Percentiles rank a stretch among this genome's conserved stretches.
phyloP scores from a whole-genome alignment of 2,329 filamentous ascomycete genomes.

The Colletotrichum tamarilloi region DNA sequence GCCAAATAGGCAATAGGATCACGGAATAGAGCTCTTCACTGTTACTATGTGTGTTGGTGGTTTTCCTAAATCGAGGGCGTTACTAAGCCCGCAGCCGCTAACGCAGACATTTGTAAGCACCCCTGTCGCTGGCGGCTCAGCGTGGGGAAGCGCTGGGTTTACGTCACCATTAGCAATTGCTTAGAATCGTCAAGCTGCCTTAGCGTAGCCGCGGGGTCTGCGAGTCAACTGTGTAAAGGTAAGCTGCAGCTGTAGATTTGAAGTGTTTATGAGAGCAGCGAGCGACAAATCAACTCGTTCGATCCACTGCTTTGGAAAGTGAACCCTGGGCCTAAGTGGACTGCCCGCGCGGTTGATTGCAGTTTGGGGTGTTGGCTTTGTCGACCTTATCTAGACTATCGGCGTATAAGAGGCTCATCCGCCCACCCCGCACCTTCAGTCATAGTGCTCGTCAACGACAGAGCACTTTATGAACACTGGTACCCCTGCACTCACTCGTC shows the following conservation, averaged over 20 bases:
- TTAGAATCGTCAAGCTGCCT: conserved; percentile 8
- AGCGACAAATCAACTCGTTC: neutral
- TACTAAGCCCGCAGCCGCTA: conserved; percentile 11
- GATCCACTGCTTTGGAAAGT: neutral
- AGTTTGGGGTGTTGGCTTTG: neutral
- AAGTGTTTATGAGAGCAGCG: neutral
- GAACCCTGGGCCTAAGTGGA: neutral
- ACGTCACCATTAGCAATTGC: conserved; percentile 49
- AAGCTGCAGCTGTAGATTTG: neutral
- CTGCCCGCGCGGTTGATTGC: neutral
- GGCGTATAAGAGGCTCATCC: neutral
- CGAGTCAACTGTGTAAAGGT: neutral
- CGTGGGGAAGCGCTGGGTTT: conserved; percentile 36
- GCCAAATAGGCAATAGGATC: neutral
- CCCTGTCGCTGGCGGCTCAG: neutral
- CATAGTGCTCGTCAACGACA: neutral
- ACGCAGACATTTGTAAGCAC: conserved; percentile 31
- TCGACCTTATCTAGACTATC: neutral
- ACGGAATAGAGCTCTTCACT: conserved; percentile 10
- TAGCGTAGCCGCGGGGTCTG: neutral
- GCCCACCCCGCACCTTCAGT: neutral
- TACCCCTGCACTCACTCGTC: neutral
- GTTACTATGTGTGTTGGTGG: neutral
- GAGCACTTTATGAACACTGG: conserved; percentile 1
- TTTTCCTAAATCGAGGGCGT: neutral